These are phyloP conservation scores for Mortierella sp. DNA, from an alignment of 371 early-diverging fungal species.

Conservation along the genomic window DNA sequence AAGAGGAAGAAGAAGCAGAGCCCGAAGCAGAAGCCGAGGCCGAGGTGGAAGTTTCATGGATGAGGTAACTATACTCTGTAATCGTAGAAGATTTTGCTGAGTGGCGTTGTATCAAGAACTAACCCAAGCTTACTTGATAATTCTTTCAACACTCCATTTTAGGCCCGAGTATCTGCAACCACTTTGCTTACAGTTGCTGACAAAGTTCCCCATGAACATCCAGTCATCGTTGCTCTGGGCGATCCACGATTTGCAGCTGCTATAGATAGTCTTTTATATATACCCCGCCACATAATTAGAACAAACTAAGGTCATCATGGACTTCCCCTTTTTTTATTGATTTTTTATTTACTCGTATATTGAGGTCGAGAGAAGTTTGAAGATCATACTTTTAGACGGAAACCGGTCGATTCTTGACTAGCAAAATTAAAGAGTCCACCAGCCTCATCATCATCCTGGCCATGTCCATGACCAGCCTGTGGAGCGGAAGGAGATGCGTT, in stretches of 20 bases:
- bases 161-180: conserved; percentile 57
- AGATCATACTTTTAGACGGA: conserved; percentile 61
- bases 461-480: conserved; percentile 68
- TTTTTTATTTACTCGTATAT: neutral
- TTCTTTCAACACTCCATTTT: conserved; percentile 5
- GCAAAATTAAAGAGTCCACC: conserved; percentile 67
- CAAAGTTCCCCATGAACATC: conserved; percentile 56
- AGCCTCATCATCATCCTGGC: conserved; percentile 58
- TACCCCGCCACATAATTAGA: conserved; percentile 18
- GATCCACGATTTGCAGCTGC: conserved; percentile 49
- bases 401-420: conserved; percentile 70
- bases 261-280: conserved; percentile 23
- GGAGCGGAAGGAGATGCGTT: conserved; percentile 77
- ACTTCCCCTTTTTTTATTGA: neutral
- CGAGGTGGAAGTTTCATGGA: conserved; percentile 42
- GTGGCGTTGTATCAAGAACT: neutral
- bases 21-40: conserved; percentile 36
- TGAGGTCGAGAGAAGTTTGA: neutral
- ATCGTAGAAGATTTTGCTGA: neutral
- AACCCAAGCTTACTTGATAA: neutral
- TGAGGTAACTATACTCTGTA: conserved; percentile 22
- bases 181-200: conserved; percentile 47
- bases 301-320: neutral
- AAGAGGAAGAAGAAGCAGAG: conserved; percentile 9
- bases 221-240: conserved; percentile 56